Base-by-base conservation (phyloP, 2,329 filamentous ascomycete species). In the Ophiostoma sp. region DNA sequence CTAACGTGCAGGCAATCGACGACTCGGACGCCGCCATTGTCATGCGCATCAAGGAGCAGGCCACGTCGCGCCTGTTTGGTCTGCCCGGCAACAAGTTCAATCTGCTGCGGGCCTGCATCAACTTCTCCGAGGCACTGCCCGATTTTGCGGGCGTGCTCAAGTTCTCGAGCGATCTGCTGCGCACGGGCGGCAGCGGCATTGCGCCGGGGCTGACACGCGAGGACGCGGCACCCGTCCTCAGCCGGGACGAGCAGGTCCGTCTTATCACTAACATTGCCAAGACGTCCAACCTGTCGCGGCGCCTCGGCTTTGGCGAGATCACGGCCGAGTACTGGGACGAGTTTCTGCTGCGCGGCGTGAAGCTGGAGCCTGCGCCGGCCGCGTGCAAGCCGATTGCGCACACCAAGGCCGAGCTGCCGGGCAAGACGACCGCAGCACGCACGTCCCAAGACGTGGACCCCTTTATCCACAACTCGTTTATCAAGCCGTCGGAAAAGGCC, bases 321-420 rank as follows among this genome's bases (percentile, higher is more conserved):
- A 85, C 88, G 68, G 93, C 93, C 6, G 91, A 95, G 74, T 99
- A 97, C 77, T 99, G 95, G 95, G 95, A 99, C 78, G 93, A 97
- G 76, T 98, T 98, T 75, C 83, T 99, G 10, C 85, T 99, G 66
- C 89, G 95, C 67, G 88, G 88, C 73, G 82, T 96, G 74, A 86
- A 89, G 69, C 81, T 96, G 62, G 87, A 93, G 68, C 83, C 90
- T 33, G 79, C 87, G 52, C 82, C 88, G 11, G 79, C 82, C 60
- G 84, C 85, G 13, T 85, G 86, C 73, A 84, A 85, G 20, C 89
- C 92, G 0, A 85, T 92, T 68, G 84, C 89, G 6, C 91, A 93
- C 75, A 82, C 84, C 1, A 86, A 82, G 72, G 85, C 80, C 70
- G 81, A 84, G 20, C 78, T 88, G 17, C 84, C 85, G 0, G 84